Percentiles rank a stretch among this genome's conserved stretches.
Evolutionary conservation across 2,329 filamentous ascomycete genomes (phyloP).

Genomic region (Sporothrix brunneoviolacea): DNA sequence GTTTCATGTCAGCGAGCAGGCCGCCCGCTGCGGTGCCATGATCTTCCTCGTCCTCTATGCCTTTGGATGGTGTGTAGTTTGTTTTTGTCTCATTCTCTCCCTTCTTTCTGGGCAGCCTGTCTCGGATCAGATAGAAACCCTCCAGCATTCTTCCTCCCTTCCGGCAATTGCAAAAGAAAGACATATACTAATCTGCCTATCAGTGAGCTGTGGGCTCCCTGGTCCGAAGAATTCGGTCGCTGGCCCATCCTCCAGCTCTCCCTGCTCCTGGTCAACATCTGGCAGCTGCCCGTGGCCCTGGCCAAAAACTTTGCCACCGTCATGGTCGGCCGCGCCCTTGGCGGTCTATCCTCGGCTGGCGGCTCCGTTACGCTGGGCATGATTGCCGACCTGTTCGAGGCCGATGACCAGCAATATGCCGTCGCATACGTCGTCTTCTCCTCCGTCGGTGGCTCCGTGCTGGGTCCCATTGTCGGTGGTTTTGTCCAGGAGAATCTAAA

Average conservation of each 20-base stretch:
- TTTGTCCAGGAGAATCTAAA: slow-evolving; percentile 60
- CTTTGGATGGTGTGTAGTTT: too few relatives aligned
- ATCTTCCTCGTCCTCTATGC: slow-evolving; percentile 75
- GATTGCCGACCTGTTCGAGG: slow-evolving; percentile 68
- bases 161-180: too few relatives aligned
- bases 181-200: too few relatives aligned
- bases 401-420: slow-evolving; percentile 66
- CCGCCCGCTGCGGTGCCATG: slow-evolving; percentile 65
- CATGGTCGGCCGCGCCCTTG: slow-evolving; percentile 63
- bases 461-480: slow-evolving; percentile 72
- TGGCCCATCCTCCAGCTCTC: slow-evolving; percentile 68
- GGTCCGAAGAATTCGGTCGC: slow-evolving; percentile 76
- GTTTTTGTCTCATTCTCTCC: too few relatives aligned
- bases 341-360: slow-evolving; percentile 64
- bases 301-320: slow-evolving; percentile 67
- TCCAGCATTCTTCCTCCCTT: too few relatives aligned
- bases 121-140: too few relatives aligned
- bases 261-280: slow-evolving; percentile 70
- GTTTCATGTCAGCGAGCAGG: slow-evolving; percentile 61
- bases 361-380: slow-evolving; percentile 68
- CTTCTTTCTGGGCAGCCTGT: too few relatives aligned
- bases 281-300: slow-evolving; percentile 64
- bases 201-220: slow-evolving; percentile 82
- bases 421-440: slow-evolving; percentile 73
- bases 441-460: slow-evolving; percentile 68